phyloP scores from a whole-genome alignment of 768 basidiomycete genomes.

The Boletus rubroflammeus region DNA sequence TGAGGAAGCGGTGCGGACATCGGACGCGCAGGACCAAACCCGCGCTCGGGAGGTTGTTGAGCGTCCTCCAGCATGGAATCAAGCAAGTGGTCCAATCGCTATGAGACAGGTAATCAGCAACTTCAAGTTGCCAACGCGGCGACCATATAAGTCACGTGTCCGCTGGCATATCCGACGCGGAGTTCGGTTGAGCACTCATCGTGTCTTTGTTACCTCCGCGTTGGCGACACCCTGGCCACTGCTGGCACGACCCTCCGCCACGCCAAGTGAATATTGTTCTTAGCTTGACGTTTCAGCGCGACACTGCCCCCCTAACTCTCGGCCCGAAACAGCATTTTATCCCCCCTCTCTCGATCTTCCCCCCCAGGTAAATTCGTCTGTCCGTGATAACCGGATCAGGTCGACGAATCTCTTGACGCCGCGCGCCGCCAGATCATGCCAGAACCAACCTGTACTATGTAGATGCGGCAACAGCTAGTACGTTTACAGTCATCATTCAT shows the following conservation, averaged over 20 bases:
- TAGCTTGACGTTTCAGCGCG: too few relatives aligned
- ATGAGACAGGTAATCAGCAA: background rate
- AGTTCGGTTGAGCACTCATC: background rate
- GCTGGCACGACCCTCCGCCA: too few relatives aligned
- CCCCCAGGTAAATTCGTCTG: background rate
- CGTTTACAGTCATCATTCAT: background rate
- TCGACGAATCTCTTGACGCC: background rate
- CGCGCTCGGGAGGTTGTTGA: background rate
- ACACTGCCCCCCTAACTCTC: background rate
- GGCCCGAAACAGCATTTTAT: background rate
- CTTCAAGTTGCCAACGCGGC: too few relatives aligned
- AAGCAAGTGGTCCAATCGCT: background rate
- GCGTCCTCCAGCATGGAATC: background rate
- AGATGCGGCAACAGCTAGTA: background rate
- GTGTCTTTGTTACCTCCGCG: background rate
- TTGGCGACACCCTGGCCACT: background rate
- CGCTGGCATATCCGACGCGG: background rate
- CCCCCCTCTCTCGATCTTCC: background rate
- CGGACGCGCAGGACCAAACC: background rate
- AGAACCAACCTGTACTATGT: background rate
- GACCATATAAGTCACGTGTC: constrained; percentile 12
- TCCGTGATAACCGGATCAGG: constrained; percentile 11
- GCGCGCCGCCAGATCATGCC: background rate
- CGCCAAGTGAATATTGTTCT: too few relatives aligned
- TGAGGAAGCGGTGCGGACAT: constrained; percentile 10